Evolutionary conservation across 1,284 basidiomycete genomes (phyloP).

Genomic region (Fistulinella cinereoalba): DNA sequence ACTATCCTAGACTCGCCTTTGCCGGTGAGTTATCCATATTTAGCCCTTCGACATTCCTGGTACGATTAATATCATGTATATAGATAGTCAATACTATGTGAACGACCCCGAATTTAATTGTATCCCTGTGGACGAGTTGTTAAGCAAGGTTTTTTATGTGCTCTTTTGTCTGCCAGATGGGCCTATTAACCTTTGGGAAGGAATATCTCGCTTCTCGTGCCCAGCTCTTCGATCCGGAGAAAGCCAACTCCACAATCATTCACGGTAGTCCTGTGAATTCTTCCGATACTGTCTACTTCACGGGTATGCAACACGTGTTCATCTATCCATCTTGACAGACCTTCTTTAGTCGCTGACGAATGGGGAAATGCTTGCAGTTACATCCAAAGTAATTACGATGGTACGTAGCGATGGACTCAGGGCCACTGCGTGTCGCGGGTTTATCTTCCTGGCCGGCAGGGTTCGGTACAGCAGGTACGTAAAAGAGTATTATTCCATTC

Average conservation of each 20-base stretch:
- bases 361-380: conserved; percentile 94
- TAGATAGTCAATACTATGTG: conserved; percentile 86
- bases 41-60: not conserved
- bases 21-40: conserved; percentile 50
- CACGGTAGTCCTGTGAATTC: conserved; percentile 79
- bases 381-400: conserved; percentile 91
- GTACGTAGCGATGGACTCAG: conserved; percentile 37
- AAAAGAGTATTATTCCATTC: not conserved
- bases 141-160: conserved; percentile 74
- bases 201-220: conserved; percentile 83
- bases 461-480: conserved; percentile 74
- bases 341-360: conserved; percentile 66
- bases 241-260: conserved; percentile 62
- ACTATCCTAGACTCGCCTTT: conserved; percentile 61
- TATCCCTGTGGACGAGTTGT: conserved; percentile 73
- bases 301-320: conserved; percentile 44
- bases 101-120: conserved; percentile 78
- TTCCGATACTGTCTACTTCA: conserved; percentile 93
- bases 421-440: not conserved
- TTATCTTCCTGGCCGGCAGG: conserved; percentile 38
- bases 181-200: conserved; percentile 39
- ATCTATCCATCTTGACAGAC: conserved; percentile 1
- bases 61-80: conserved; percentile 7
- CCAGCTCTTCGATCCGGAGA: conserved; percentile 68
- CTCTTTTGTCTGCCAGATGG: not conserved